phyloP scores from a whole-genome alignment of 192 early-diverging fungal genomes.

The Mortierella hygrophila region DNA sequence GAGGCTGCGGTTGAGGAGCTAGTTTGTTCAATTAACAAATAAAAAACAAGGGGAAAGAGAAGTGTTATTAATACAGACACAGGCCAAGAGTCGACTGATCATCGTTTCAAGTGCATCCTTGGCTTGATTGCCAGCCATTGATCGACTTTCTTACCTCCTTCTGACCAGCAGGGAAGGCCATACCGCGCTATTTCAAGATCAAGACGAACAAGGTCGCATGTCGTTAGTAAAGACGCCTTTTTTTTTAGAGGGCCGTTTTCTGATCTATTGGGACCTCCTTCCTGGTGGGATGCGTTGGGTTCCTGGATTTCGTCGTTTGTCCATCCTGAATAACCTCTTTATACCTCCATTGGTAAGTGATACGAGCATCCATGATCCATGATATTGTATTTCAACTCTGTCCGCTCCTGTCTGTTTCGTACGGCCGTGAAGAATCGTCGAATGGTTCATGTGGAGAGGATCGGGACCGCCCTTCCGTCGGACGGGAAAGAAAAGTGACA shows the following conservation, averaged over 20 bases:
- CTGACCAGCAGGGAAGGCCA: constrained; percentile 67
- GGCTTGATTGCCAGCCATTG: too few relatives aligned
- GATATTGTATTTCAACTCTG: neutral
- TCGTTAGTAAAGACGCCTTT: neutral
- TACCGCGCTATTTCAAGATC: constrained; percentile 53
- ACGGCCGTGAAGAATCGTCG: neutral
- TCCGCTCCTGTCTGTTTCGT: neutral
- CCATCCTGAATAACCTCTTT: neutral
- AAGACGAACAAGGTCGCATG: neutral
- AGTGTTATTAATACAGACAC: neutral
- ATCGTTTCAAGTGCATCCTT: neutral
- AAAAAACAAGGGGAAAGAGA: constrained; percentile 7
- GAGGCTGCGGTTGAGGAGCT: constrained; percentile 84
- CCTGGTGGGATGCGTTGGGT: neutral
- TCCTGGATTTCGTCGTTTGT: constrained; percentile 1
- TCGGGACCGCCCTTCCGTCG: neutral
- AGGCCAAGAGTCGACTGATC: neutral
- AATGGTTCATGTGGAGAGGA: neutral
- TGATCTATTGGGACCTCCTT: neutral
- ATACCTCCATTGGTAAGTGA: neutral
- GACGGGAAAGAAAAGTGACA: neutral
- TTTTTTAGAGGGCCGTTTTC: neutral
- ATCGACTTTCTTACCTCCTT: constrained; percentile 55
- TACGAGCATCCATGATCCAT: neutral
- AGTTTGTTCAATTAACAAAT: neutral